Evolutionary conservation across 305 asterid genomes (phyloP), one percentile per base, ranked within the genome.

Genomic region (Ruellia speciosa): DNA sequence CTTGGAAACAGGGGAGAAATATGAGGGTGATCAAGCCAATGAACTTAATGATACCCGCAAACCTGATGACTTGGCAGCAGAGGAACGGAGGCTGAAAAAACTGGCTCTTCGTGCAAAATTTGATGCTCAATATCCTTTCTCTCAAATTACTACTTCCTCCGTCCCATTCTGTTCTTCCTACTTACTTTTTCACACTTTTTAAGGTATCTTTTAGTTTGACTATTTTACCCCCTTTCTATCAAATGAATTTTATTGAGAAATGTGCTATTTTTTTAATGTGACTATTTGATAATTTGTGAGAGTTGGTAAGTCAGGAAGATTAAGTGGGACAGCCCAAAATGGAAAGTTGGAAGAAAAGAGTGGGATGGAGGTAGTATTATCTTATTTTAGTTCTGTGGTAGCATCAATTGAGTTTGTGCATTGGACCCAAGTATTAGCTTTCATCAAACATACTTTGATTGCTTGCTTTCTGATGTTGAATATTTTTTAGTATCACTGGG

Each of bases 31-130:
- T 60, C 65, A 52, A 62, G 70, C 63, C 31, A 82, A 61, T 41
- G 76, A 50, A 49, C 35, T 28, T 53, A 68, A 61, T 51, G 68
- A 47, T 71, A 62, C 65, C 57, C 63, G 20, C 48, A 72, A 62
- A 77, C 77, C 70, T 66, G 86, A 71, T 31, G 85, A 68, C 49
- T 24, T 61, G 37, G 87, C 75, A 14, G 75, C 68, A 61, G 92
- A 72, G 81, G 87, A 92, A 70, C 78, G 99, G 52, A 81, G 73
- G 79, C 90, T 78, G 56, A 84, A 84, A 76, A 92, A 92, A 73
- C 67, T 86, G 73, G 95, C 96, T 53, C 87, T 78, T 62, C 99
- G 95, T 43, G 96, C 96, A 53, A 85, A 81, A 76, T 86, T 88
- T 82, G 97, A 88, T 78, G 73, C 94, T 64, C 73, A 77, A 88